Evolutionary conservation across 225 moss, liverwort and hornwort species (phyloP).

Genomic region (Antitrichia curtipendula): DNA sequence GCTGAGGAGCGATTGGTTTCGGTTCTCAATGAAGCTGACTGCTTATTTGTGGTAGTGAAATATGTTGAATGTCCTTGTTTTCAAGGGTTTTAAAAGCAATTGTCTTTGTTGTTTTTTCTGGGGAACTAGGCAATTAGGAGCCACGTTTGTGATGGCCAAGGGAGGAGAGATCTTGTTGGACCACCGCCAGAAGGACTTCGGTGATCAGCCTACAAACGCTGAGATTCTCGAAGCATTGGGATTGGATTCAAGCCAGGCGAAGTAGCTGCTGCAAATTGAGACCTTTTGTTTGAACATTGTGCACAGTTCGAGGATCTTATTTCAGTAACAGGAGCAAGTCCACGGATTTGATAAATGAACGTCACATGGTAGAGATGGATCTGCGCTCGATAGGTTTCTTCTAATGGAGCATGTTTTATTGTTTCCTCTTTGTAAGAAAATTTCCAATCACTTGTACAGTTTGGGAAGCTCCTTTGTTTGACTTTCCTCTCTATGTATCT

Average conservation of each 20-base stretch:
- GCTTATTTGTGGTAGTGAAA: not conserved
- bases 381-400: not conserved
- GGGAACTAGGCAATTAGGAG: conserved; percentile 69
- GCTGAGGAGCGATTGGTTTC: not conserved
- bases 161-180: conserved; percentile 66
- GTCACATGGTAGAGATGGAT: not conserved
- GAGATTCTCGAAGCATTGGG: conserved; percentile 58
- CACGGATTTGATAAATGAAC: not conserved
- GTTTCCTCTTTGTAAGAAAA: not conserved
- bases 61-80: not conserved
- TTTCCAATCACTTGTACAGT: not conserved
- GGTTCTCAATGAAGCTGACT: not conserved
- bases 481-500: not conserved
- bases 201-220: conserved; percentile 61
- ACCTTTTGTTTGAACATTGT: not conserved
- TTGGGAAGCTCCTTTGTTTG: not conserved
- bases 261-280: not conserved
- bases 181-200: conserved; percentile 68
- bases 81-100: not conserved
- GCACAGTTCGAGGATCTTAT: not conserved
- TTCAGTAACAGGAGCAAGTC: not conserved
- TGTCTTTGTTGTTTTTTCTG: not conserved
- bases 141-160: conserved; percentile 74
- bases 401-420: not conserved
- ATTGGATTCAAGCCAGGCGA: conserved; percentile 23